These are phyloP conservation scores for Lactarius psammicola DNA, from an alignment of 768 basidiomycete genomes.

Conservation along the genomic window DNA sequence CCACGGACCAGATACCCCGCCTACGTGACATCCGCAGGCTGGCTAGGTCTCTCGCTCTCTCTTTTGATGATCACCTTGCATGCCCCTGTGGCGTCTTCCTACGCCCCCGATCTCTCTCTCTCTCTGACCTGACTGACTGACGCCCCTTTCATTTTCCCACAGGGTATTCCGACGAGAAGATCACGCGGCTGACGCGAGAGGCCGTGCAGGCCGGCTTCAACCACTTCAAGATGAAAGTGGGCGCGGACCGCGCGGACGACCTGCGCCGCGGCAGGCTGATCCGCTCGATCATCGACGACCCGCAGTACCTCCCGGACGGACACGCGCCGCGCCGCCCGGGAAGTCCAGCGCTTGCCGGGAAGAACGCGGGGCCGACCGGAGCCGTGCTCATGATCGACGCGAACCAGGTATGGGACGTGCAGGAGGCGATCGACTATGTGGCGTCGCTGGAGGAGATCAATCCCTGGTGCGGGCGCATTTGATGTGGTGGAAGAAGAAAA, in stretches of 20 bases:
- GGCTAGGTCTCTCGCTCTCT: conserved; percentile 57
- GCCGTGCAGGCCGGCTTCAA: conserved; percentile 88
- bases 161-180: conserved; percentile 93
- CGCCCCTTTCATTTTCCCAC: neutral
- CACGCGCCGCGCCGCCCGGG: conserved; percentile 57
- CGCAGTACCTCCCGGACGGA: conserved; percentile 69
- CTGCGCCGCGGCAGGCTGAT: conserved; percentile 85
- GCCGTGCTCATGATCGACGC: conserved; percentile 96
- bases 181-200: conserved; percentile 80
- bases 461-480: conserved; percentile 64
- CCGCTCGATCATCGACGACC: conserved; percentile 93
- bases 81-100: neutral
- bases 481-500: too few species aligned
- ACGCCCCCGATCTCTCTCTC: neutral
- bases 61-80: neutral
- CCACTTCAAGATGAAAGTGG: conserved; percentile 99
- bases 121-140: conserved; percentile 4
- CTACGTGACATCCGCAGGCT: conserved; percentile 90
- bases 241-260: conserved; percentile 77
- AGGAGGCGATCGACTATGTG: conserved; percentile 90
- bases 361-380: conserved; percentile 94
- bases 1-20: conserved; percentile 69
- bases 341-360: conserved; percentile 65
- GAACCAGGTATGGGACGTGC: conserved; percentile 96
- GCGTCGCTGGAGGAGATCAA: conserved; percentile 72